Evolutionary conservation across 805 yeast genomes (phyloP), one percentile per base, ranked within the genome.

Genomic region (Cyberlindnera samutprakarnensis): DNA sequence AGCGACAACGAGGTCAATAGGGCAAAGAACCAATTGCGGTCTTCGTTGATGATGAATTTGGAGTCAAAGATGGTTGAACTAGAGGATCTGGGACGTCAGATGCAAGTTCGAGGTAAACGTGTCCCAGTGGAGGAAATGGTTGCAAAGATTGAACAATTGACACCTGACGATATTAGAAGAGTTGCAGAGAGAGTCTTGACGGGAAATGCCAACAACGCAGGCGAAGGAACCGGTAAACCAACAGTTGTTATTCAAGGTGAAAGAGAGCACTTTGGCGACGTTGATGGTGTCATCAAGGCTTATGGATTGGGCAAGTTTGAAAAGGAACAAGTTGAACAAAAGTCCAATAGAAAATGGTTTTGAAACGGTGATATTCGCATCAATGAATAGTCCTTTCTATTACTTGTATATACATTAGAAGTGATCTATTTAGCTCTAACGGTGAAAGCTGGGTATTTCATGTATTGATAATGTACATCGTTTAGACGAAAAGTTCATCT

Each of bases 51-150:
- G 54, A 90, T 90, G 95, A 90, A 88, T 49, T 68, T 88, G 28
- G 98, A 92, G 57, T 78, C 92, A 42, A 86, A 83, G 53, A 70
- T 90, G 67, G 94, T 94, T n/a, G 88, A 85, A 51, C 64, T 92
- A 35, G 98, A 92, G 59, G 98, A 92, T 50, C 67, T 88, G 59
- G 97, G 97, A 11, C 75, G 97, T 57, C 98, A 92, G 57, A 75
- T 92, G 17, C 95, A 84, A 57, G 74, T 84, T 28, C 86, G 82
- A 52, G 85, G 86, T 26, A 71, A 70, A 43, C 73, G 82, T 42
- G 71, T 88, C 7, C 75, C 83, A 11, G 78, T 86, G 7, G 61
- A 66, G 21, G 95, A 87, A 48, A 87, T 90, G 94, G 78, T 90
- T 35, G 62, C 57, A 6, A 75, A 76, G 47, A 86, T 92, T 39